Evolutionary conservation across 768 basidiomycete genomes (phyloP).

Genomic region (Rhodotorula babjevae): DNA sequence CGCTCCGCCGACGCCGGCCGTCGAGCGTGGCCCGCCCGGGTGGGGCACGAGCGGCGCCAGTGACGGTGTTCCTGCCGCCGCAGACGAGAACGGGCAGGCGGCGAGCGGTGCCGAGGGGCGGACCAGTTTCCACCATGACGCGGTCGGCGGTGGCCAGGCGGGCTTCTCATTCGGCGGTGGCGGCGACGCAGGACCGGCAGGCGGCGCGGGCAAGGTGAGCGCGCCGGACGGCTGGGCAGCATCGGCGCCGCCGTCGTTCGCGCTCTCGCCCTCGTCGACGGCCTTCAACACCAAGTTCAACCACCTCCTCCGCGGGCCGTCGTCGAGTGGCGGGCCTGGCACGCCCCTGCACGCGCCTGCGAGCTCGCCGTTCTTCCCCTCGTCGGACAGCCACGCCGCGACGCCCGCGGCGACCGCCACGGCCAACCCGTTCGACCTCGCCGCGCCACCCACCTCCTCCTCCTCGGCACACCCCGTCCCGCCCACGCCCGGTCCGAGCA

Average conservation of each 20-base stretch:
- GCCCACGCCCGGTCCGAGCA: neutral
- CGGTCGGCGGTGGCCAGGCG: neutral
- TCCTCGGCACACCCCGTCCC: neutral
- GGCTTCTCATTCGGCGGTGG: neutral
- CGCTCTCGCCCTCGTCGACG: conserved; percentile 15
- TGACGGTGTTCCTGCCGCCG: neutral
- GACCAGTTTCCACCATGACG: neutral
- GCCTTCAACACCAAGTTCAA: conserved; percentile 29
- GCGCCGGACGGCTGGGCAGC: neutral
- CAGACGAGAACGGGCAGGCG: neutral
- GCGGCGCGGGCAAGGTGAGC: conserved; percentile 52
- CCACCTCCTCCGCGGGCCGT: conserved; percentile 5
- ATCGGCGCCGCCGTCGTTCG: conserved; percentile 2
- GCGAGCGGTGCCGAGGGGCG: neutral
- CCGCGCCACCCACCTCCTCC: neutral
- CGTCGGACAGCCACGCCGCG: neutral
- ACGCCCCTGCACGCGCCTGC: conserved; percentile 22
- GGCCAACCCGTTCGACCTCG: neutral
- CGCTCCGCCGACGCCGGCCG: neutral
- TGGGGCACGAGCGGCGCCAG: neutral
- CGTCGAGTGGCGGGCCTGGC: neutral
- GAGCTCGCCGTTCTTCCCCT: conserved; percentile 20
- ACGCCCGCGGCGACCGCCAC: neutral
- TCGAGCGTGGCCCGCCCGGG: neutral
- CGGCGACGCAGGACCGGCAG: too few species aligned